These are phyloP conservation scores for peach (Prunus persica) DNA, from an alignment of 306 rosid genomes.

Conservation along the genomic window Prunus_persica_NCBIv2 NC_034010.1:11550501-11551000, in stretches of 20 bases:
- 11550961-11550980: slow-evolving; percentile 48
- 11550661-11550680: slow-evolving; percentile 27
- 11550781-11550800: slow-evolving; percentile 60
- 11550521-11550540: slow-evolving; percentile 31
- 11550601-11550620: slow-evolving; percentile 43
- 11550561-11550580: slow-evolving; percentile 29
- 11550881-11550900: slow-evolving; percentile 37
- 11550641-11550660: slow-evolving; percentile 24
- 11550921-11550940: slow-evolving; percentile 36
- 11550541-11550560: slow-evolving; percentile 28
- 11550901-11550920: slow-evolving; percentile 36
- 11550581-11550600: slow-evolving; percentile 41
- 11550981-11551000: not conserved
- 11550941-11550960: slow-evolving; percentile 31
- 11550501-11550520: slow-evolving; percentile 26
- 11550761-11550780: slow-evolving; percentile 42
- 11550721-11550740: slow-evolving; percentile 39
- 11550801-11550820: slow-evolving; percentile 76
- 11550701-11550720: slow-evolving; percentile 23
- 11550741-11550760: slow-evolving; percentile 38
- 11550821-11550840: slow-evolving; percentile 58
- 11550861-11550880: slow-evolving; percentile 34
- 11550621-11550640: slow-evolving; percentile 27
- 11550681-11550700: slow-evolving; percentile 35
- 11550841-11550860: slow-evolving; percentile 35